Evolutionary conservation across 2,329 filamentous ascomycete genomes (phyloP).

Genomic region (Ceratocystis huliohia): DNA sequence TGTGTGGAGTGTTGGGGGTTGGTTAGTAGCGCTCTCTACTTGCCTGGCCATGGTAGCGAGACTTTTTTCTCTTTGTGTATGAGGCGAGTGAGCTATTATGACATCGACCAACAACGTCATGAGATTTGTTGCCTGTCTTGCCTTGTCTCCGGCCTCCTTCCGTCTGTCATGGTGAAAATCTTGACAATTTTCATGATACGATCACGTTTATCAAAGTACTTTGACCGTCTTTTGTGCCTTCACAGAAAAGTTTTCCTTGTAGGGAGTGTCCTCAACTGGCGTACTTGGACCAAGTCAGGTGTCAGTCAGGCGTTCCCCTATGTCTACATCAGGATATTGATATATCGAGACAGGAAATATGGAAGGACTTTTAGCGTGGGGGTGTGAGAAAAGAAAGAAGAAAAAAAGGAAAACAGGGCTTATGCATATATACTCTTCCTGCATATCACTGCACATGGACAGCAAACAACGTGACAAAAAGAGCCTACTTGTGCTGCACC

Average conservation of each 20-base stretch:
- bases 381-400: not conserved
- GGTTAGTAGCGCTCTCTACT: too few relatives aligned
- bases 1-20: too few relatives aligned
- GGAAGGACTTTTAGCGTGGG: not conserved
- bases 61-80: not conserved
- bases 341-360: not conserved
- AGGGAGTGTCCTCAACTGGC: not conserved
- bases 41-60: not conserved
- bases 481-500: not conserved
- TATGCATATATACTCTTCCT: not conserved
- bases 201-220: not conserved
- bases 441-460: not conserved
- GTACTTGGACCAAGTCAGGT: not conserved
- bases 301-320: not conserved
- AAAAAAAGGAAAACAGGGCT: slow-evolving; percentile 7
- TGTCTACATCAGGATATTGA: not conserved
- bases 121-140: not conserved
- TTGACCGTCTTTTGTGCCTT: not conserved
- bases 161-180: not conserved
- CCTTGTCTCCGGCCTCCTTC: not conserved
- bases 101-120: not conserved
- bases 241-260: not conserved
- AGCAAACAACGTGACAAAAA: slow-evolving; percentile 3
- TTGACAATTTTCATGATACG: not conserved
- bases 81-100: not conserved